Base-by-base conservation (phyloP, 305 asterid genomes). In the Fraxinus floribunda region DNA sequence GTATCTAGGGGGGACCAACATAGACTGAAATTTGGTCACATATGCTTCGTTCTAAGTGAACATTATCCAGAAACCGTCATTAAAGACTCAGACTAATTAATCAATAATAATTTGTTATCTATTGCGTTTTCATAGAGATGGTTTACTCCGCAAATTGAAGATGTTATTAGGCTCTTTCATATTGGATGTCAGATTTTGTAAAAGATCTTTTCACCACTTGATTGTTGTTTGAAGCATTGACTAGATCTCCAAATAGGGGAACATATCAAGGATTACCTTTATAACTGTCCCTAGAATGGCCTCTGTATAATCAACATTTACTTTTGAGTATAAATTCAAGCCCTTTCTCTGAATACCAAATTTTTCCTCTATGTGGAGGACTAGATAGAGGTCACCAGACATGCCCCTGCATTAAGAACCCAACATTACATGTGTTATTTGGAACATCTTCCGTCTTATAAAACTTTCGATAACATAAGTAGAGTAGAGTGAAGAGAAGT, bases 271-370 rank as follows among this genome's bases (percentile, higher is more conserved):
- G 57, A 52, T 32, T 75, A 96, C 98, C 98, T 93, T 90, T 85
- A 88, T 88, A 85, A 87, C 85, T 18, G 93, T 88, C 89, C 99
- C 99, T 77, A 96, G 86, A 86, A 96, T 92, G 86, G 98, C 99
- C 88, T 92, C 97, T 20, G 98, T 91, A 81, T 86, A 96, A 86
- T 93, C 97, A 79, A 94, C 84, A 3, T 86, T 90, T 30, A 96
- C 87, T 85, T 90, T 87, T 83, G 99, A 96, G 92, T 88, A 93
- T 76, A 96, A 88, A 85, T 94, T 85, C 83, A 94, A 86, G 73
- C 98, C 98, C 78, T 96, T 97, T 89, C 99, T 91, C 89, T 66
- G 83, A 81, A 96, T 96, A 76, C 94, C 99, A 75, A 75, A 80
- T 83, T 88, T 94, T 87, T 89, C 93, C 79, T 91, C 86, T 72